Evolutionary conservation across 495 filamentous ascomycete species (phyloP).

Genomic region (Aspergillus campestris): DNA sequence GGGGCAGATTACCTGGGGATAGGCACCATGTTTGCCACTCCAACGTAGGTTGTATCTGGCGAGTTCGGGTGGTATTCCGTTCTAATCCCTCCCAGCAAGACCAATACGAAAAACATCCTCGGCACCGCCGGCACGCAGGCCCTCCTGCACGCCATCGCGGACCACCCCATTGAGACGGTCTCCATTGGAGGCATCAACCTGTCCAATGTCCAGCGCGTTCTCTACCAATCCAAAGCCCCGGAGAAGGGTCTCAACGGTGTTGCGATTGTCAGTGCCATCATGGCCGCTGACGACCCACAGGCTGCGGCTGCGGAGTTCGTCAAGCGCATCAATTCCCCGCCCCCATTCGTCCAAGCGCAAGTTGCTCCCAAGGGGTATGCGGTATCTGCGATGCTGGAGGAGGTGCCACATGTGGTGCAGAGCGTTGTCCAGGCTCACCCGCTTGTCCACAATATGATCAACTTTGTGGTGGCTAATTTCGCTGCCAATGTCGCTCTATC

Average conservation of each 20-base stretch:
- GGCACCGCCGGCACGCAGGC: conserved; percentile 67
- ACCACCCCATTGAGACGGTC: conserved; percentile 49
- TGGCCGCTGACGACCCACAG: conserved; percentile 59
- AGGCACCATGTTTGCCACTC: conserved; percentile 77
- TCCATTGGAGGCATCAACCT: conserved; percentile 85
- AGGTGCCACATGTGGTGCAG: conserved; percentile 48
- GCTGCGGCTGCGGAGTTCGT: conserved; percentile 49
- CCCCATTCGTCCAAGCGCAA: conserved; percentile 35
- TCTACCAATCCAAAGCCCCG: conserved; percentile 51
- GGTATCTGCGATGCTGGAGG: conserved; percentile 29
- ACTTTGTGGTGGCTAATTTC: conserved; percentile 87
- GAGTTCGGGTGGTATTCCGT: background rate
- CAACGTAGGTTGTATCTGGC: conserved; percentile 50
- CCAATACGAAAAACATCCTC: conserved; percentile 73
- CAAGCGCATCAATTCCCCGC: conserved; percentile 38
- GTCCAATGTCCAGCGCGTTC: conserved; percentile 62
- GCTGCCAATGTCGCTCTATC: conserved; percentile 82
- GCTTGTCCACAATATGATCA: conserved; percentile 94
- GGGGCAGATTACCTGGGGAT: conserved; percentile 87
- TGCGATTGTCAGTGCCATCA: conserved; percentile 84
- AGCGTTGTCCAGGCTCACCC: conserved; percentile 55
- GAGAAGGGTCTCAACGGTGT: conserved; percentile 62
- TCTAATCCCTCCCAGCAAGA: conserved; percentile 26
- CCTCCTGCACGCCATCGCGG: conserved; percentile 54
- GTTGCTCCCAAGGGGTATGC: conserved; percentile 17